Evolutionary conservation across 78 protist genomes (phyloP).

Genomic region (Reticulomyxa filosa): DNA sequence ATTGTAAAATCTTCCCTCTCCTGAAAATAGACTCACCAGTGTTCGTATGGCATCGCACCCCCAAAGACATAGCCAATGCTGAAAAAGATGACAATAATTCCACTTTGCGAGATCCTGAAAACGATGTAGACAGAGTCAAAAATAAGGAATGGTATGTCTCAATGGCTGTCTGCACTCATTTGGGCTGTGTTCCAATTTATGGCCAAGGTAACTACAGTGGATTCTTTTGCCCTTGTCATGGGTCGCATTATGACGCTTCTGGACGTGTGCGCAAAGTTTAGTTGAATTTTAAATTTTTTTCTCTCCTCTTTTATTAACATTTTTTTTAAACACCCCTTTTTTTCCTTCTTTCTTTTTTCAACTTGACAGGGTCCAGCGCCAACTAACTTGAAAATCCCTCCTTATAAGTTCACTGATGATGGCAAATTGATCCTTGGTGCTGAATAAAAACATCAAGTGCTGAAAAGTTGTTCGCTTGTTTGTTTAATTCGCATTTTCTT

Average conservation of each 20-base stretch:
- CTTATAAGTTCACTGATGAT: background rate
- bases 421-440: constrained; percentile 4
- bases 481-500: too few relatives aligned
- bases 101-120: constrained; percentile 14
- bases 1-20: too few relatives aligned
- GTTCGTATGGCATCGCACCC: constrained; percentile 2
- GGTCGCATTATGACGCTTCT: constrained; percentile 82
- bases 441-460: too few relatives aligned
- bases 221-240: constrained; percentile 96
- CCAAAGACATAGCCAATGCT: background rate
- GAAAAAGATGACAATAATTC: background rate
- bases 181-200: constrained; percentile 83
- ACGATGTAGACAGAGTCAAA: background rate
- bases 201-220: constrained; percentile 75
- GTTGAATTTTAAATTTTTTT: too few relatives aligned
- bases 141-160: constrained; percentile 50
- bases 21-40: too few relatives aligned
- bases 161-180: constrained; percentile 87
- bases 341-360: too few relatives aligned
- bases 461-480: too few relatives aligned
- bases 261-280: constrained; percentile 81
- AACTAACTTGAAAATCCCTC: constrained; percentile 12
- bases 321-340: too few relatives aligned
- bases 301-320: too few relatives aligned
- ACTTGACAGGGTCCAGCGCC: constrained; percentile 27